Base-by-base conservation (phyloP, 805 yeast genomes). In the Wickerhamomyces alni region DNA sequence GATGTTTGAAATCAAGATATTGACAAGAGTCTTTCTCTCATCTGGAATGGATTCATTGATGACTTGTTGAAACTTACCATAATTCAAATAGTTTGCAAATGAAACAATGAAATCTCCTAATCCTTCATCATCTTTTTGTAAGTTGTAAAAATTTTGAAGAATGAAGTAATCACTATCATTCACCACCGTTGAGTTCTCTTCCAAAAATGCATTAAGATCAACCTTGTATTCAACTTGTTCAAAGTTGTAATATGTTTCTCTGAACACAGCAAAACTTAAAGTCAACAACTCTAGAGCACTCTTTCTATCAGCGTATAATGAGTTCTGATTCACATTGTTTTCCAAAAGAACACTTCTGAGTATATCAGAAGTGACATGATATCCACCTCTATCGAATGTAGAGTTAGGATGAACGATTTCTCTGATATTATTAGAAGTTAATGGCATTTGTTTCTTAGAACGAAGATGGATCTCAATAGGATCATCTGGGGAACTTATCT, bases 271-370 rank as follows among this genome's bases (percentile, higher is more conserved):
- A n/a, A 35, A 22, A 3, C 25, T 8, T 5, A 30, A 27, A 1
- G 41, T 37, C 11, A 32, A 35, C 4, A 44, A 7, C 5, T 35
- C 21, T 18, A 44, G 22, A 2, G 41, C 33, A 8, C 27, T 15
- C 9, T 13, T n/a, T 16, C 41, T 25, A 27, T 43, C 47, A 18
- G 8, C 9, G n/a, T 37, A 36, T 17, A 36, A 9, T n/a, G 30
- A 16, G 21, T 38, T 30, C 3, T 39, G 31, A 22, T 36, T 35
- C n/a, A 9, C 18, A 7, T 39, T 39, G 15, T 39, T 40, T 9
- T 22, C 8, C 11, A 45, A 13, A 17, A 45, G n/a, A 4, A 34
- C 40, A 40, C 47, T 40, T 36, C 49, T 36, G 9, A 45, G 17
- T 4, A 41, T 36, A 38, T 45, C 49, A 19, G 43, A 22, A 19